Percentiles rank a stretch among this genome's conserved stretches.
Evolutionary conservation across 306 rosid genomes (phyloP).

Genomic region (Rosa multiflora): DNA sequence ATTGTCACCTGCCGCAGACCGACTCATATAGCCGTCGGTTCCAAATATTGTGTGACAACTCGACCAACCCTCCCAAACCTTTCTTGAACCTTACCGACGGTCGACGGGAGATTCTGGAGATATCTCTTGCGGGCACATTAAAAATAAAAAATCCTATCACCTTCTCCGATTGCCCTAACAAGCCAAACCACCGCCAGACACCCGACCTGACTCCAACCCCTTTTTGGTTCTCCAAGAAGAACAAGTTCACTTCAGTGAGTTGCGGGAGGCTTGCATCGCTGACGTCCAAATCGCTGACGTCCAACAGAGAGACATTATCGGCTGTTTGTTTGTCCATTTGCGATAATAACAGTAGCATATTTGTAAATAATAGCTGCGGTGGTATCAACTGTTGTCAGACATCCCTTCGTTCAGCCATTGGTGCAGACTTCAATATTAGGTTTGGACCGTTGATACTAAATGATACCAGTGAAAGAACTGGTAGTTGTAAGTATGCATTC

Average conservation of each 20-base stretch:
- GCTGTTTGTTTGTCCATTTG: background rate
- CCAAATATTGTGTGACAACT: constrained; percentile 27
- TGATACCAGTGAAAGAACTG: no score
- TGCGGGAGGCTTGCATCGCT: background rate
- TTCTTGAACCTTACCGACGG: background rate
- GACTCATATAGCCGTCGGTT: background rate
- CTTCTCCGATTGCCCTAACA: background rate
- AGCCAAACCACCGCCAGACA: background rate
- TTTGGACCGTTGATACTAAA: no score
- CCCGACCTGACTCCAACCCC: background rate
- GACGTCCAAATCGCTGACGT: background rate
- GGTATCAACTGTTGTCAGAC: constrained; percentile 5
- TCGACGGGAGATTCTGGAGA: background rate
- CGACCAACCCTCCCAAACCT: background rate
- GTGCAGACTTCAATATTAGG: background rate
- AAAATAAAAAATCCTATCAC: no score
- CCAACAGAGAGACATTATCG: no score
- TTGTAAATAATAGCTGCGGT: background rate
- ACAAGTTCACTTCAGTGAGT: background rate
- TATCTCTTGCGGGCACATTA: background rate
- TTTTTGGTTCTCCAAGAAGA: background rate
- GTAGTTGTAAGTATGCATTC: constrained; percentile 14
- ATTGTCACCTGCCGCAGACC: background rate
- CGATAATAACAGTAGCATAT: no score
- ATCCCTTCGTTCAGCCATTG: background rate